Evolutionary conservation across 768 basidiomycete species (phyloP).

Genomic region (Crepidotus variabilis): DNA sequence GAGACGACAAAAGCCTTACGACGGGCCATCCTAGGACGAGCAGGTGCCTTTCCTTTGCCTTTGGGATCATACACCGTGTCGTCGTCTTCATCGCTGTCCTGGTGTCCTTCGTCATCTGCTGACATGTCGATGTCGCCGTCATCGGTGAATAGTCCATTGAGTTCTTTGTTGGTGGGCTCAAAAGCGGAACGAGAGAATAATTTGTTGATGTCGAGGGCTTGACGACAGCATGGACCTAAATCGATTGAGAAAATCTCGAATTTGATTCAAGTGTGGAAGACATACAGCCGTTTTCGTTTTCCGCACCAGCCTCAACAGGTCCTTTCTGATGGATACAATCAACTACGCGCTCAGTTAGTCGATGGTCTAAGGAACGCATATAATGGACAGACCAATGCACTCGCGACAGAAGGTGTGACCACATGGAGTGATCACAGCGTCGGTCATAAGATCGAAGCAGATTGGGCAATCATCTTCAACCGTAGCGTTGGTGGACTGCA

Average conservation of each 20-base stretch:
- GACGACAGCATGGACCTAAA: conserved; percentile 60
- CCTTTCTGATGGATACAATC: conserved; percentile 32
- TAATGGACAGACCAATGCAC: conserved; percentile 43
- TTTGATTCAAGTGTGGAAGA: neutral
- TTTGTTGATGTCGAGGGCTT: conserved; percentile 38
- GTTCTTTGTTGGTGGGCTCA: conserved; percentile 51
- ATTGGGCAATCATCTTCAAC: conserved; percentile 61
- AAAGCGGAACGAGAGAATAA: conserved; percentile 59
- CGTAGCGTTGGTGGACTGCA: conserved; percentile 42
- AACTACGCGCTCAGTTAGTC: conserved; percentile 37
- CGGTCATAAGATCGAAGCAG: conserved; percentile 55
- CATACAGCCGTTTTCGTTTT: conserved; percentile 50
- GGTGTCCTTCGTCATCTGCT: conserved; percentile 14
- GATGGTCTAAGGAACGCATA: neutral
- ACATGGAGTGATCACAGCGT: conserved; percentile 57
- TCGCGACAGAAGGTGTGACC: conserved; percentile 59
- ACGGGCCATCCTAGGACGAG: conserved; percentile 12
- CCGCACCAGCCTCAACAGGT: conserved; percentile 25
- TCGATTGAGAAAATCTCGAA: conserved; percentile 17
- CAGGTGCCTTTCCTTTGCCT: conserved; percentile 18
- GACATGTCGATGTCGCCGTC: conserved; percentile 1
- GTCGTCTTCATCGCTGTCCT: conserved; percentile 13
- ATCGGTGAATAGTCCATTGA: conserved; percentile 11
- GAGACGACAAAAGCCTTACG: conserved; percentile 16
- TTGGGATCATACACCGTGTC: conserved; percentile 22